Base-by-base conservation (phyloP, 2,329 filamentous ascomycete species). In the Chalaropsis ovoidea region DNA sequence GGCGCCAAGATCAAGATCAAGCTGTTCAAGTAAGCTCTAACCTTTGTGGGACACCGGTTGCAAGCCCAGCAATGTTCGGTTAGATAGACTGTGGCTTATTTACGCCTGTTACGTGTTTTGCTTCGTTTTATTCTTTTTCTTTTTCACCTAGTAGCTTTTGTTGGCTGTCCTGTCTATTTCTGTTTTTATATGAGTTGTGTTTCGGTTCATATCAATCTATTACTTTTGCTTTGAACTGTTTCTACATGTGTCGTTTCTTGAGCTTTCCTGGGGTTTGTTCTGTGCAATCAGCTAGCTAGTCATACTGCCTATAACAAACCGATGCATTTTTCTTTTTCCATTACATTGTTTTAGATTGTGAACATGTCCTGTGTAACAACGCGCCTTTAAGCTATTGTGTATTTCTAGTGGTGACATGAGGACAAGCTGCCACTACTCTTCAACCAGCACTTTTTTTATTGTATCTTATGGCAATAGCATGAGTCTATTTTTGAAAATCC, bases 1-100 rank as follows among this genome's bases (percentile, higher is more conserved):
- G 62, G 63, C 45, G 47, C 58, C n/a, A 69, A 67, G 66, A 64
- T 69, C 64, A 68, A 68, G 65, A 64, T 69, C 61, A 66, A 68
- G 61, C 47, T 69, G n/a, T 68, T 67, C 62, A 68, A 68, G 66
- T 64, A 65, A 49, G 45, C 24, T 22, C 13, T 52, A 13, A 10
- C 35, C 11, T 27, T 52, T 17, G 13, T 27, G 1, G 22, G 47
- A 45, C 22, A 24, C 15, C 56, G 52, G 41, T 61, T 58, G 17
- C 24, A 45, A 56, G 42, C 19, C 49, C 31, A 35, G 22, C 35
- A 54, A 61, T 62, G 45, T 65, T 47, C 52, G 35, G 19, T 45
- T 63, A 31, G 31, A 45, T 45, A 52, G 58, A 63, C 47, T 61
- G 31, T 17, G 49, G 47, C 61, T 52, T 35, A 39, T 58, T 68